Base-by-base conservation (phyloP, 441 rosid genomes). In the Croton laevigatus region DNA sequence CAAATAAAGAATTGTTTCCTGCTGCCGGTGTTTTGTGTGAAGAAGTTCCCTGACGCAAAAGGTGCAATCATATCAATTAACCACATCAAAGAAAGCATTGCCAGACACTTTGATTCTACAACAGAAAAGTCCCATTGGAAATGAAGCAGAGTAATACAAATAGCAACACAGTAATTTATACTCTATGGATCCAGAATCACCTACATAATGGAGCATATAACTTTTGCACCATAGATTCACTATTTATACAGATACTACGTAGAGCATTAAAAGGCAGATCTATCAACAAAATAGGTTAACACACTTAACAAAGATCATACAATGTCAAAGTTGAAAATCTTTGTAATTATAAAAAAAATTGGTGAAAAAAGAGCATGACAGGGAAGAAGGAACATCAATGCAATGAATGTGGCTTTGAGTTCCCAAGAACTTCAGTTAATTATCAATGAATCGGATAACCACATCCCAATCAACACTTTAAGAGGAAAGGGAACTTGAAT, bases 31-130 rank as follows among this genome's bases (percentile, higher is more conserved):
- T 48, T 71, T 78, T 0, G 81, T 84, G 48, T 81, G 90, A 69
- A 89, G 91, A 36, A 80, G 85, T 58, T 82, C 87, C 82, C 91
- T 87, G 38, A 70, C 48, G 5, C 42, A 70, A 61, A 36, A 40
- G 40, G 27, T 23, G 19, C 4, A 46, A 17, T 19, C 5, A 48
- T 36, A 71, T 14, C 6, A 40, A 9, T 46, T 20, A 57, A 22
- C 42, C 48, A 34, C 23, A 44, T 60, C 34, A 65, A 60, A 16
- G 36, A 48, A 72, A 73, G 46, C 22, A n/a, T 16, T 13, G 20
- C 40, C 34, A 17, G 12, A 20, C 27, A 16, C 53, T 22, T 34
- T 23, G 40, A 13, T 64, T 45, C 13, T 59, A 59, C 20, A 20
- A 8, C 16, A 20, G 23, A 38, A 40, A 13, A 36, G 20, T 38